A percentile compares a stretch with the other conserved stretches of the same genome.
Evolutionary conservation across 768 basidiomycete species (phyloP).

Genomic region (Trametopsis cervina): DNA sequence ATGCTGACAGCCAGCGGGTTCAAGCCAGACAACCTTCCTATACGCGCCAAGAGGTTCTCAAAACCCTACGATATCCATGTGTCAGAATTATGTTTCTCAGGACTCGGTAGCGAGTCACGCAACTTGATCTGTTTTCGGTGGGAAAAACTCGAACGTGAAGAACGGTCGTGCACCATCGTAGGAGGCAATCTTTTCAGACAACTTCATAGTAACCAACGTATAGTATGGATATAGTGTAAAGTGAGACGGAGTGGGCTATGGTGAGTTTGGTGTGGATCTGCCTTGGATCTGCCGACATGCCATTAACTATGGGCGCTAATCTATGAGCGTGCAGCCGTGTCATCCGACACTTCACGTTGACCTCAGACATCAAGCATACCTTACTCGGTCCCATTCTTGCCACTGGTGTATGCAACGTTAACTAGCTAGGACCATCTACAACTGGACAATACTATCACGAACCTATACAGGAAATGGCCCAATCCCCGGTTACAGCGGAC

Average conservation of each 20-base stretch:
- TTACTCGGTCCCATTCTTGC: neutral
- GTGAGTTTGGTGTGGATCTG: too few relatives aligned
- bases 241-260: too few relatives aligned
- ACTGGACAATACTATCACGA: neutral
- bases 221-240: too few relatives aligned
- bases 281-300: too few relatives aligned
- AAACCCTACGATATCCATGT: slow-evolving; percentile 55
- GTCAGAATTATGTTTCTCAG: neutral
- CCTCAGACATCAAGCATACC: neutral
- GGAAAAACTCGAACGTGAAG: slow-evolving; percentile 96
- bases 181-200: slow-evolving; percentile 58
- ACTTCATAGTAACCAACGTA: slow-evolving; percentile 46
- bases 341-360: neutral
- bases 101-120: neutral
- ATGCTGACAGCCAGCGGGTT: slow-evolving; percentile 82
- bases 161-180: slow-evolving; percentile 50
- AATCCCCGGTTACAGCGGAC: slow-evolving; percentile 71
- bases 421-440: neutral
- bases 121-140: slow-evolving; percentile 89
- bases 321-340: neutral
- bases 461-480: slow-evolving; percentile 23
- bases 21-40: slow-evolving; percentile 71
- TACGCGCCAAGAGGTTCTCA: slow-evolving; percentile 83
- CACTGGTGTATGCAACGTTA: neutral
- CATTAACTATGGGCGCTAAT: neutral